phyloP scores from a whole-genome alignment of 2,329 filamentous ascomycete genomes.

The Fusarium floridanum region DNA sequence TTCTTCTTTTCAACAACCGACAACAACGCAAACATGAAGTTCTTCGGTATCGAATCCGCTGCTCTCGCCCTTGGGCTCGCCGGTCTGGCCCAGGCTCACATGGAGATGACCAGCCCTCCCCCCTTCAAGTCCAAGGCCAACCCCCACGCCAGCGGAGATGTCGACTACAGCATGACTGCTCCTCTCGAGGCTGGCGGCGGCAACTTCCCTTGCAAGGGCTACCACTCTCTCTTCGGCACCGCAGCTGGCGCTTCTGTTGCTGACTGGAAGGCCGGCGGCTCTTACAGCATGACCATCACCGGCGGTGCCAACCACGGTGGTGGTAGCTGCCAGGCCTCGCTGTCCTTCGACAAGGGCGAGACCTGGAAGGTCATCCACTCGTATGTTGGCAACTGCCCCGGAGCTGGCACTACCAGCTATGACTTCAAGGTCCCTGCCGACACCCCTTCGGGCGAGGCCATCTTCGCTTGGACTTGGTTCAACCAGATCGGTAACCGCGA shows the following conservation, averaged over 20 bases:
- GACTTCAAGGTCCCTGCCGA: constrained; percentile 76
- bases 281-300: constrained; percentile 73
- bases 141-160: constrained; percentile 58
- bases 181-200: constrained; percentile 72
- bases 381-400: constrained; percentile 68
- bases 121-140: constrained; percentile 68
- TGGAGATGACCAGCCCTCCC: constrained; percentile 66
- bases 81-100: constrained; percentile 64
- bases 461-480: constrained; percentile 84
- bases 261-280: constrained; percentile 71
- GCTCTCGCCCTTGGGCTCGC: constrained; percentile 57
- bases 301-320: constrained; percentile 75
- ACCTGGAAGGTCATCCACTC: constrained; percentile 77
- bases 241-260: constrained; percentile 65
- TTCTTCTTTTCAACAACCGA: constrained; percentile 10
- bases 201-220: constrained; percentile 83
- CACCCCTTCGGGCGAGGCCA: constrained; percentile 69
- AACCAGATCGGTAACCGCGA: constrained; percentile 83
- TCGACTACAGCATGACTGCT: constrained; percentile 79
- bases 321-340: constrained; percentile 81
- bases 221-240: constrained; percentile 63
- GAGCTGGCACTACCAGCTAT: constrained; percentile 62
- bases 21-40: constrained; percentile 56
- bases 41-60: constrained; percentile 49
- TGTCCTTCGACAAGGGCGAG: constrained; percentile 79